Evolutionary conservation across 208 protist species (phyloP).

Genomic region (Crithidia fasciculata): DNA sequence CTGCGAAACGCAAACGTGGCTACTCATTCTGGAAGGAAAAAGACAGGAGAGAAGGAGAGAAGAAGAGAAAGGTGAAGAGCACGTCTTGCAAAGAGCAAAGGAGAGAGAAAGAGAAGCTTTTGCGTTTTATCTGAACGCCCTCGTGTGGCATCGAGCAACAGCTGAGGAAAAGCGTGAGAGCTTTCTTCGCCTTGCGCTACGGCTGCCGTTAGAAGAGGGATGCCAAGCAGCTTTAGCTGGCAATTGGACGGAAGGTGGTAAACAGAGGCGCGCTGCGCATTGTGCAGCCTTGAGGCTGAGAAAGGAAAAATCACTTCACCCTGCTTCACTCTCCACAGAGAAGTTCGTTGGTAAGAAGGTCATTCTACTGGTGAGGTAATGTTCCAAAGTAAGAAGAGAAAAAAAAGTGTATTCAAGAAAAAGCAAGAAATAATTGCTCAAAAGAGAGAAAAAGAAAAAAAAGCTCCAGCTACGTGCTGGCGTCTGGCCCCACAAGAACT

Average conservation of each 20-base stretch:
- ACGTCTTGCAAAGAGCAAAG: not conserved
- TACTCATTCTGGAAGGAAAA: not conserved
- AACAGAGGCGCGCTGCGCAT: not conserved
- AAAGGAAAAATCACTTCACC: too few species aligned
- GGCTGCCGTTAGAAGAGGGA: too few species aligned
- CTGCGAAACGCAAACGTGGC: not conserved
- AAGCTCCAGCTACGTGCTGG: not conserved
- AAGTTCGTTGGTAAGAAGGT: too few species aligned
- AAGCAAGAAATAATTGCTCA: too few species aligned
- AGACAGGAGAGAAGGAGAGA: not conserved
- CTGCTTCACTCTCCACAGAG: too few species aligned
- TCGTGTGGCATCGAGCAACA: too few species aligned
- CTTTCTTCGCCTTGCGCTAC: too few species aligned
- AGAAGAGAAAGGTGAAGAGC: not conserved
- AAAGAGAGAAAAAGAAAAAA: not conserved
- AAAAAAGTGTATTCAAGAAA: constrained; percentile 11
- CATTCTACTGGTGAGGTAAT: too few species aligned
- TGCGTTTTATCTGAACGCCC: too few species aligned
- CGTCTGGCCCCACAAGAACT: not conserved
- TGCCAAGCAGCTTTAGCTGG: too few species aligned
- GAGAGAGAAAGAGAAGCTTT: constrained; percentile 5
- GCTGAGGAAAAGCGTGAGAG: too few species aligned
- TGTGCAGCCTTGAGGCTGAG: too few species aligned
- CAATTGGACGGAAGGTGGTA: not conserved
- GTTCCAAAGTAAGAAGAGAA: not conserved